Conservation (phyloP, 2,329 filamentous ascomycete species). For the Alternaria brassicae region DNA sequence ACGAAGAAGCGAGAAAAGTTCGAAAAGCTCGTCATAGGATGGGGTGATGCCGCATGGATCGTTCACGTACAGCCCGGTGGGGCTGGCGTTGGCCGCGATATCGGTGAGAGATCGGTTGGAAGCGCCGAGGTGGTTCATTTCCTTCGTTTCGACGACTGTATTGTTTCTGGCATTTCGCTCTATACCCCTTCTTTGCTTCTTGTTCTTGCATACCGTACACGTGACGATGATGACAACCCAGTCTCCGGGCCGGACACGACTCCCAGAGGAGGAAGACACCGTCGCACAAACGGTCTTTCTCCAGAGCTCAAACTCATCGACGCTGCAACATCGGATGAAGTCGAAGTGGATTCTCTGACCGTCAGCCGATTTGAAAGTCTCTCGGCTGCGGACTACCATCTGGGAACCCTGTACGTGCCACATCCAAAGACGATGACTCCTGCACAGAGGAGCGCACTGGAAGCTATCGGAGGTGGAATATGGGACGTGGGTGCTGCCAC, state of each 20-base stretch:
- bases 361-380: constrained; percentile 87
- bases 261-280: constrained; percentile 69
- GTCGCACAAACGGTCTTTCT: constrained; percentile 78
- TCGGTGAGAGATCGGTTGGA: constrained; percentile 74
- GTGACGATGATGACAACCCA: constrained; percentile 71
- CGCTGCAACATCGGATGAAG: constrained; percentile 78
- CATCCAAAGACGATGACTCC: constrained; percentile 67
- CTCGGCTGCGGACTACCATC: constrained; percentile 88
- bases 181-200: constrained; percentile 92
- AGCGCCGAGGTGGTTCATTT: constrained; percentile 91
- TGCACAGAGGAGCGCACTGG: constrained; percentile 76
- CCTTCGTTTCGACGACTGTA: constrained; percentile 89
- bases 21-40: constrained; percentile 89
- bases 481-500: constrained; percentile 93
- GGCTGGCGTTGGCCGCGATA: constrained; percentile 69
- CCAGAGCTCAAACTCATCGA: constrained; percentile 93
- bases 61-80: constrained; percentile 85
- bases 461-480: constrained; percentile 77
- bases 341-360: constrained; percentile 84
- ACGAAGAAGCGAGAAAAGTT: constrained; percentile 44
- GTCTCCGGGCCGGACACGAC: constrained; percentile 62
- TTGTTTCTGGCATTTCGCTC: constrained; percentile 94
- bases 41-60: constrained; percentile 96
- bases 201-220: constrained; percentile 87
- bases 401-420: constrained; percentile 80